These are phyloP conservation scores for Penicillium paneum DNA, from an alignment of 2,329 filamentous ascomycete species.

Conservation along the genomic window DNA sequence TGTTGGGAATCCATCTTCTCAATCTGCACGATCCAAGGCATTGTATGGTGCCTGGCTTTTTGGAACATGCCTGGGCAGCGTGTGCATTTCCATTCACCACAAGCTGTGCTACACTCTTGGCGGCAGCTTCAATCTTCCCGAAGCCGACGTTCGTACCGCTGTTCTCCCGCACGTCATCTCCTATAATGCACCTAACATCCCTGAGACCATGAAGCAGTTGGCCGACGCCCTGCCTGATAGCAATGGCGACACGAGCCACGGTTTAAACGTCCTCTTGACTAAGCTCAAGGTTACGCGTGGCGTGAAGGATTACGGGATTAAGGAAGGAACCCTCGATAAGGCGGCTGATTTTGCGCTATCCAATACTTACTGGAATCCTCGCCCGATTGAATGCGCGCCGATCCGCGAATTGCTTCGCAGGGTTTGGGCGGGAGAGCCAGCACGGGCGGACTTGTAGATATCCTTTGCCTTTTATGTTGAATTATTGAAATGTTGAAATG, in stretches of 20 bases:
- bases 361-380: conserved; percentile 60
- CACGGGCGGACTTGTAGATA: conserved; percentile 50
- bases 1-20: conserved; percentile 44
- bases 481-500: background rate
- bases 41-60: conserved; percentile 65
- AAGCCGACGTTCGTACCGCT: conserved; percentile 64
- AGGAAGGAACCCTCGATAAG: conserved; percentile 59
- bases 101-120: conserved; percentile 66
- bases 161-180: conserved; percentile 62
- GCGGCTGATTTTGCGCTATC: conserved; percentile 57
- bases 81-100: conserved; percentile 64
- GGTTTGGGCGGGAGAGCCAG: conserved; percentile 60
- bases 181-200: conserved; percentile 58
- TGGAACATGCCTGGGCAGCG: conserved; percentile 57
- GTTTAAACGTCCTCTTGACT: conserved; percentile 55
- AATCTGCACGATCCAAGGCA: conserved; percentile 51
- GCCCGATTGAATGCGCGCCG: conserved; percentile 50
- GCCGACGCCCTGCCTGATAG: conserved; percentile 55
- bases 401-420: conserved; percentile 58
- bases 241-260: conserved; percentile 57
- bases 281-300: conserved; percentile 54
- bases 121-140: conserved; percentile 61
- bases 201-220: conserved; percentile 52
- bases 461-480: background rate
- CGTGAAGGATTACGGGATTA: conserved; percentile 57